A percentile compares a stretch with the other conserved stretches of the same genome.
Evolutionary conservation across 1,284 basidiomycete genomes (phyloP).

Genomic region (Hemileia vastatrix): DNA sequence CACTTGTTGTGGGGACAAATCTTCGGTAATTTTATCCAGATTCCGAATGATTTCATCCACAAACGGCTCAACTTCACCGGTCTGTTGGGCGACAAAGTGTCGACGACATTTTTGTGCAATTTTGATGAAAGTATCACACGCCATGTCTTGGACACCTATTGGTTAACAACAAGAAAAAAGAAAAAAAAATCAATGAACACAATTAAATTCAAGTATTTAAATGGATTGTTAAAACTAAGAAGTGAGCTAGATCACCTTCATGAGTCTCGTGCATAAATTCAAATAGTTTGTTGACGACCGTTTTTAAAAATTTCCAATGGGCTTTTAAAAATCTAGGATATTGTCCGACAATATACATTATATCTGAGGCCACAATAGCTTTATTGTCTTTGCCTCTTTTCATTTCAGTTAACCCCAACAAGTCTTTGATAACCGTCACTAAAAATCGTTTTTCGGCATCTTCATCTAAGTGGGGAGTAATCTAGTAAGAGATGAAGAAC

Average conservation of each 20-base stretch:
- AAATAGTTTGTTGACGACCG: constrained; percentile 98
- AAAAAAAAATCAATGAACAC: neutral
- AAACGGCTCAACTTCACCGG: constrained; percentile 93
- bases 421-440: constrained; percentile 97
- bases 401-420: constrained; percentile 92
- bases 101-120: constrained; percentile 97
- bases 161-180: neutral
- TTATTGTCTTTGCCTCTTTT: constrained; percentile 99
- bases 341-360: constrained; percentile 99
- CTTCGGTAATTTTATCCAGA: constrained; percentile 87
- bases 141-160: constrained; percentile 87
- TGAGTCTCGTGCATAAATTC: constrained; percentile 99
- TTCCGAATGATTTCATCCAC: constrained; percentile 93
- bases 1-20: constrained; percentile 86
- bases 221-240: neutral
- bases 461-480: constrained; percentile 54
- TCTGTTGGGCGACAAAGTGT: constrained; percentile 98
- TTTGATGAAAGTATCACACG: constrained; percentile 99
- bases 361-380: constrained; percentile 97
- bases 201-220: neutral
- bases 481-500: neutral
- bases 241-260: constrained; percentile 55
- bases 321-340: constrained; percentile 99
- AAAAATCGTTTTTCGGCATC: constrained; percentile 98
- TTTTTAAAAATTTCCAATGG: constrained; percentile 99